phyloP scores from a whole-genome alignment of 148 eudicot genomes.

The Rheum nobile region DNA sequence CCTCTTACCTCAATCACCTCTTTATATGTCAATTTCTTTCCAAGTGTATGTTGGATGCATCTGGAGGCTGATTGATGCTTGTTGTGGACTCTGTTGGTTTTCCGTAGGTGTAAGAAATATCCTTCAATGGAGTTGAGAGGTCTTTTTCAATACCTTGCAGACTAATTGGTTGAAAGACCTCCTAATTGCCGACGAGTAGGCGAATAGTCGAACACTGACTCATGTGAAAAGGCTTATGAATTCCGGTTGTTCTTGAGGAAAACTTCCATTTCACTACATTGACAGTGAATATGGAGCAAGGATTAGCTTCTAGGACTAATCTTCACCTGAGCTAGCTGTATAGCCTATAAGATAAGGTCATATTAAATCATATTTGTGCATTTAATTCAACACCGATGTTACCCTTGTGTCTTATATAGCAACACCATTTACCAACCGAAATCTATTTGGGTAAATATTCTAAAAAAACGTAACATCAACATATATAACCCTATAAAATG shows the following conservation, averaged over 20 bases:
- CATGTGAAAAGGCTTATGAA: too few relatives aligned
- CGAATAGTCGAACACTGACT: too few relatives aligned
- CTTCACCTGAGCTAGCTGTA: background rate
- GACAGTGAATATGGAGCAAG: too few relatives aligned
- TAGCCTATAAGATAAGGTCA: background rate
- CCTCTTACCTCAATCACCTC: too few relatives aligned
- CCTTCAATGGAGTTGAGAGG: conserved; percentile 98
- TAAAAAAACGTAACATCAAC: background rate
- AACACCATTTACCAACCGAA: background rate
- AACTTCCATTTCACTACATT: too few relatives aligned
- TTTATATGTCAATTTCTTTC: too few relatives aligned
- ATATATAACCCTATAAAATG: too few relatives aligned
- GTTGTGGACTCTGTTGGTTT: conserved; percentile 9
- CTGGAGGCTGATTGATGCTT: background rate
- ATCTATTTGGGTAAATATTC: background rate
- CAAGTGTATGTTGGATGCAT: too few relatives aligned
- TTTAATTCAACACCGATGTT: background rate
- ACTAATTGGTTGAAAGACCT: too few relatives aligned
- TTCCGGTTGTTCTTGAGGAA: too few relatives aligned
- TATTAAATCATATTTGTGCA: background rate
- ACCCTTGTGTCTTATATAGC: background rate
- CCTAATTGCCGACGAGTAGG: too few relatives aligned
- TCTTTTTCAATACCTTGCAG: conserved; percentile 85
- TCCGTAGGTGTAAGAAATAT: conserved; percentile 86
- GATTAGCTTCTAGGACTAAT: background rate